Evolutionary conservation across 192 early-diverging fungal genomes (phyloP).

Genomic region (Funneliformis geosporum): DNA sequence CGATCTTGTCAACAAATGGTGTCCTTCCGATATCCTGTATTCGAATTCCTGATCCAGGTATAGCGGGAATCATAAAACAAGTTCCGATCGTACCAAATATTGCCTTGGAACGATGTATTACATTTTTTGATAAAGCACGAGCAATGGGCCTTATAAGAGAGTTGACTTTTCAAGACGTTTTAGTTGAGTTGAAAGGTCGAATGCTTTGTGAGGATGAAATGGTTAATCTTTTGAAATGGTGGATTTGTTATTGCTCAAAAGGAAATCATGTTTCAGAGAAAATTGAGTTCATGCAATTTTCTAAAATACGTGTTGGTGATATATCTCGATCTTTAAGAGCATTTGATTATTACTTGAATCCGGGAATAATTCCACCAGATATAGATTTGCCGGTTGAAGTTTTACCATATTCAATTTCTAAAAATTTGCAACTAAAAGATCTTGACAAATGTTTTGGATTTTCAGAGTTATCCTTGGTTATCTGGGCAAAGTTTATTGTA

Average conservation of each 20-base stretch:
- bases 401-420: constrained; percentile 17
- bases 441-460: constrained; percentile 12
- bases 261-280: not conserved
- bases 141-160: constrained; percentile 38
- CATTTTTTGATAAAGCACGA: constrained; percentile 57
- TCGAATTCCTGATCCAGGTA: constrained; percentile 63
- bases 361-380: not conserved
- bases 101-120: constrained; percentile 55
- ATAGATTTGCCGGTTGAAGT: not conserved
- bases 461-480: constrained; percentile 1
- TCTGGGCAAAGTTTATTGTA: constrained; percentile 12
- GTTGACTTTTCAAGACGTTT: constrained; percentile 64
- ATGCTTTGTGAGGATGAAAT: constrained; percentile 60
- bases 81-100: constrained; percentile 60
- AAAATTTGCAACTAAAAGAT: not conserved
- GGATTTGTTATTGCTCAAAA: constrained; percentile 53
- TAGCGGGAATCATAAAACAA: constrained; percentile 63
- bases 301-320: not conserved
- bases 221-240: constrained; percentile 76
- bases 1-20: constrained; percentile 71
- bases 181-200: constrained; percentile 61
- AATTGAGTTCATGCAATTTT: not conserved
- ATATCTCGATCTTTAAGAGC: constrained; percentile 48
- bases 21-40: constrained; percentile 52
- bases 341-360: constrained; percentile 63